Evolutionary conservation across 495 filamentous ascomycete genomes (phyloP).

Genomic region (Trichoderma reesei): DNA sequence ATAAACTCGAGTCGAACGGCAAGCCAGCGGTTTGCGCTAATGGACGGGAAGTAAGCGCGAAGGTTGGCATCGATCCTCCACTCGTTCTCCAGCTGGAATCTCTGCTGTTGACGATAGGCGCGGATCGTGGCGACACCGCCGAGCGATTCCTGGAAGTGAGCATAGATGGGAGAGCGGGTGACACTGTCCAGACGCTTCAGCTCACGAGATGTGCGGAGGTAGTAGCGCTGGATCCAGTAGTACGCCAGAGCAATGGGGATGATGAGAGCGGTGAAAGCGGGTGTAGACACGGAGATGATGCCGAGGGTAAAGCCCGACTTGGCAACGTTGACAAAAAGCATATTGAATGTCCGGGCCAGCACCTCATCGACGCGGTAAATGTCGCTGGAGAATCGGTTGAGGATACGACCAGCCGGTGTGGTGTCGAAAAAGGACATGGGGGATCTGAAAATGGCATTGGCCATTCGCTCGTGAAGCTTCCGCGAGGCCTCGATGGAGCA

Average conservation of each 20-base stretch:
- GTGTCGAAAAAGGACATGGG: constrained; percentile 99
- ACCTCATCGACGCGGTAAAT: constrained; percentile 95
- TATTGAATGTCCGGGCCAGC: constrained; percentile 82
- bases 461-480: constrained; percentile 97
- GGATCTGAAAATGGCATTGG: constrained; percentile 91
- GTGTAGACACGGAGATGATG: constrained; percentile 74
- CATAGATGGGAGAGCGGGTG: constrained; percentile 90
- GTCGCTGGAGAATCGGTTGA: constrained; percentile 96
- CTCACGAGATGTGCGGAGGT: constrained; percentile 90
- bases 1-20: constrained; percentile 94
- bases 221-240: constrained; percentile 92
- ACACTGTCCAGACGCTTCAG: constrained; percentile 94
- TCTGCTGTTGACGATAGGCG: constrained; percentile 78
- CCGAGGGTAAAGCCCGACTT: constrained; percentile 76
- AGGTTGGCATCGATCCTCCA: constrained; percentile 96
- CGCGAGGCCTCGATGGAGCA: constrained; percentile 97
- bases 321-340: constrained; percentile 85
- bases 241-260: constrained; percentile 76
- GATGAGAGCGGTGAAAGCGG: constrained; percentile 69
- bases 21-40: constrained; percentile 93
- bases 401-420: constrained; percentile 90
- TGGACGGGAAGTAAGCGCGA: constrained; percentile 90
- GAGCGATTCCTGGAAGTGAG: constrained; percentile 96
- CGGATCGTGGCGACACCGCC: constrained; percentile 95
- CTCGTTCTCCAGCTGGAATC: constrained; percentile 91